Evolutionary conservation across 352 stramenopile species (phyloP).

Genomic region (Phytophthora sansomeana): DNA sequence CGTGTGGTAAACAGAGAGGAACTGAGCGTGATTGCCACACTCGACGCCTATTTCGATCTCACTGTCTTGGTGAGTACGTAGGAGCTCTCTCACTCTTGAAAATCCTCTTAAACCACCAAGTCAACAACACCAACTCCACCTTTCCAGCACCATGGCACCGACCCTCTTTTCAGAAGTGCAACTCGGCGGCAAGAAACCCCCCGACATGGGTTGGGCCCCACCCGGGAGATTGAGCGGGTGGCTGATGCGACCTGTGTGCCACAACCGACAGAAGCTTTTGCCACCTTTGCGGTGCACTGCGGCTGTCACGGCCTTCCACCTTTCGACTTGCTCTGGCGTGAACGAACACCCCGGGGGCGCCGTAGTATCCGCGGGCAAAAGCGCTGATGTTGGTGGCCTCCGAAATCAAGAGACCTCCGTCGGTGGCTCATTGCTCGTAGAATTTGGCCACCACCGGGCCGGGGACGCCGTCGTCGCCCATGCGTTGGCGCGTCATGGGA

Average conservation of each 20-base stretch:
- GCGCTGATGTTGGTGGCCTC: constrained; percentile 68
- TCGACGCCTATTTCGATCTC: no score
- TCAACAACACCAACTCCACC: no score
- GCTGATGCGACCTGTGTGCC: constrained; percentile 78
- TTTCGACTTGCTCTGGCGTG: constrained; percentile 53
- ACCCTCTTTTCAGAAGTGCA: no score
- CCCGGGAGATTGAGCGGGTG: constrained; percentile 62
- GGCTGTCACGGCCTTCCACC: constrained; percentile 67
- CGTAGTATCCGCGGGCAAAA: constrained; percentile 51
- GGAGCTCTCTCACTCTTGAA: no score
- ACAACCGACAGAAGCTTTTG: constrained; percentile 86
- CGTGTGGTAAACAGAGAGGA: no score
- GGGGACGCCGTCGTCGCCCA: constrained; percentile 45
- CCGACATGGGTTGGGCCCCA: constrained; percentile 55
- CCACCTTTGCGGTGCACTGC: constrained; percentile 80
- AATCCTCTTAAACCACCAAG: no score
- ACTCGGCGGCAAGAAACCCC: no score
- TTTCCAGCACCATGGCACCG: no score
- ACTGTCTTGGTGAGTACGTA: no score
- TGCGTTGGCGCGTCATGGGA: constrained; percentile 61
- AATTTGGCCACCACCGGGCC: constrained; percentile 49
- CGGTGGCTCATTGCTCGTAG: constrained; percentile 69
- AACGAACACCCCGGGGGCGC: constrained; percentile 66
- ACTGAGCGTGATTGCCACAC: no score
- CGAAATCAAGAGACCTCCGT: constrained; percentile 63